A percentile compares a stretch with the other conserved stretches of the same genome.
These are phyloP conservation scores for Teunomyces kruisii DNA, from an alignment of 805 yeast genomes.

Conservation along the genomic window DNA sequence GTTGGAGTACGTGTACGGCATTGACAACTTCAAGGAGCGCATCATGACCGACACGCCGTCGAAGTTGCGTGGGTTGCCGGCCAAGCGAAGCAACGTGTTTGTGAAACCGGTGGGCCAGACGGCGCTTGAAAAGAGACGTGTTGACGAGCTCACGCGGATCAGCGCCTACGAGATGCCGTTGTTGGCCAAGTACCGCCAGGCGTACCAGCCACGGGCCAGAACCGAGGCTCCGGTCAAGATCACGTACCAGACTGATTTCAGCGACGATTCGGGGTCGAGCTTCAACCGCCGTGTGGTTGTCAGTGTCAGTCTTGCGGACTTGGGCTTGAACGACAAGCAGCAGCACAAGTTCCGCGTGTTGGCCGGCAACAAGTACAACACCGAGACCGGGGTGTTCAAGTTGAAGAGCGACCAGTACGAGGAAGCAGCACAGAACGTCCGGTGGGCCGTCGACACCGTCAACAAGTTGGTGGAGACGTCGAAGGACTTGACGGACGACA, in stretches of 20 bases:
- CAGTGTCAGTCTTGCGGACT: conserved; percentile 50
- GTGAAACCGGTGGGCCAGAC: conserved; percentile 37
- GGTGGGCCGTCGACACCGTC: conserved; percentile 64
- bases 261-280: conserved; percentile 69
- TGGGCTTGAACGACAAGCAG: conserved; percentile 51
- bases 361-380: conserved; percentile 76
- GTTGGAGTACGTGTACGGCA: conserved; percentile 40
- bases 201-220: conserved; percentile 51
- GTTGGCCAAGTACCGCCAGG: conserved; percentile 71
- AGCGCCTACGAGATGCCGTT: conserved; percentile 93
- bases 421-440: conserved; percentile 85
- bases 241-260: conserved; percentile 63
- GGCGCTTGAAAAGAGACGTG: conserved; percentile 59
- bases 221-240: conserved; percentile 57
- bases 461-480: conserved; percentile 63
- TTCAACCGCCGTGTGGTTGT: conserved; percentile 65
- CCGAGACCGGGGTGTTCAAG: conserved; percentile 55
- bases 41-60: conserved; percentile 42
- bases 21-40: conserved; percentile 43
- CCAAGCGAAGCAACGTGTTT: conserved; percentile 33
- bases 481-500: conserved; percentile 59
- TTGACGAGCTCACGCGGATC: conserved; percentile 72
- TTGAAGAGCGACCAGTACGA: conserved; percentile 65
- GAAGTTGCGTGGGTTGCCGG: conserved; percentile 36
- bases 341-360: conserved; percentile 75